Evolutionary conservation across 2,329 filamentous ascomycete species (phyloP).

Genomic region (Scedosporium aurantiacum): DNA sequence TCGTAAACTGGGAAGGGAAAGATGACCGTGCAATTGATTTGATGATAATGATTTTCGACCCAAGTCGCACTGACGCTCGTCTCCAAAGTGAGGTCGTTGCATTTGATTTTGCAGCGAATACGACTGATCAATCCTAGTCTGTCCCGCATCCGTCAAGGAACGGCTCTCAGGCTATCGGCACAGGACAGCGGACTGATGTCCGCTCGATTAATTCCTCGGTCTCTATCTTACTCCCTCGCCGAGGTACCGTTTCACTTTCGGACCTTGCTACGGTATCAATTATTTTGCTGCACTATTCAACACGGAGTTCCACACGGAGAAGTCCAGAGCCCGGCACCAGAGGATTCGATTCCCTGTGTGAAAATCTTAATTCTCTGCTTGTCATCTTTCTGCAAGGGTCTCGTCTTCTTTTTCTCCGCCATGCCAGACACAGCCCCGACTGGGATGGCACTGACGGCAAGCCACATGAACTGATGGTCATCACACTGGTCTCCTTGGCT

Average conservation of each 20-base stretch:
- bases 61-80: neutral
- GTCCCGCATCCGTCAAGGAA: neutral
- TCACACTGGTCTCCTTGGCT: neutral
- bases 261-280: neutral
- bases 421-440: neutral
- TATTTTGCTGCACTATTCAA: neutral
- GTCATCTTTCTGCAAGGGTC: neutral
- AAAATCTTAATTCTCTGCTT: neutral
- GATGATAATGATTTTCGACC: too few species aligned
- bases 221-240: neutral
- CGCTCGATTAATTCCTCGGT: neutral
- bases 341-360: neutral
- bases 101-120: neutral
- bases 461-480: neutral
- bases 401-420: neutral
- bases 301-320: neutral
- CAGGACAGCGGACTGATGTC: too few species aligned
- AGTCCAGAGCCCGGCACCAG: neutral
- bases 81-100: neutral
- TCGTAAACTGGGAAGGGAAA: too few species aligned
- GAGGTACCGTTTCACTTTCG: neutral
- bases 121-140: neutral
- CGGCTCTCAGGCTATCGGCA: neutral
- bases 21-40: too few species aligned
- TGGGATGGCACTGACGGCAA: neutral